A percentile compares a stretch with the other conserved stretches of the same genome.
These are phyloP conservation scores for Chalciporus piperatus DNA, from an alignment of 768 basidiomycete genomes.

Conservation along the genomic window DNA sequence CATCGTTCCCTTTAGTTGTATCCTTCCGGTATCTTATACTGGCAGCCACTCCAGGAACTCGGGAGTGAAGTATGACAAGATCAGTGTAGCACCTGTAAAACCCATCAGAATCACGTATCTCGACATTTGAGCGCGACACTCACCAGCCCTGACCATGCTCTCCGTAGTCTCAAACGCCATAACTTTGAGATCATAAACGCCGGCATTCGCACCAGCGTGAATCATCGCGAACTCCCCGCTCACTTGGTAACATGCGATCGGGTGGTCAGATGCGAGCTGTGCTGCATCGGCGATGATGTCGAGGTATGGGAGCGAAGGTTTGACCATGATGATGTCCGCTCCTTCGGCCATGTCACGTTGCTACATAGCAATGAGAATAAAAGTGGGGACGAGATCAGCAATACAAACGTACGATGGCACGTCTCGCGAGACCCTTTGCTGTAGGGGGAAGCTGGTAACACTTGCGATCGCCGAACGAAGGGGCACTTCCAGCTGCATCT, in stretches of 20 bases:
- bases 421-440: conserved; percentile 84
- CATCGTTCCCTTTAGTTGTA: neutral
- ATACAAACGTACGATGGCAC: conserved; percentile 75
- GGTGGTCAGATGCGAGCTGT: conserved; percentile 77
- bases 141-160: conserved; percentile 89
- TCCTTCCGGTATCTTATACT: conserved; percentile 9
- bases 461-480: conserved; percentile 92
- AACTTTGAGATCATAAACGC: conserved; percentile 85
- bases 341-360: conserved; percentile 87
- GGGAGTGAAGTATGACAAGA: conserved; percentile 95
- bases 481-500: conserved; percentile 96
- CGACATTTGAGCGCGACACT: conserved; percentile 21
- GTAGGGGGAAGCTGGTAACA: conserved; percentile 96
- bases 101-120: conserved; percentile 4
- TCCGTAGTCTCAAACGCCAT: conserved; percentile 96
- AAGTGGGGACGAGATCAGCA: neutral
- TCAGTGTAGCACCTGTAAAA: conserved; percentile 76
- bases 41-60: conserved; percentile 89
- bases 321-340: conserved; percentile 99
- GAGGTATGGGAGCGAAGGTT: conserved; percentile 93
- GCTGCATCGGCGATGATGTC: conserved; percentile 92
- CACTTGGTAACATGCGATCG: conserved; percentile 96
- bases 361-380: conserved; percentile 38
- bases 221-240: conserved; percentile 99
- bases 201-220: conserved; percentile 87